Evolutionary conservation across 495 filamentous ascomycete species (phyloP).

Genomic region (Aspergillus bridgeri): DNA sequence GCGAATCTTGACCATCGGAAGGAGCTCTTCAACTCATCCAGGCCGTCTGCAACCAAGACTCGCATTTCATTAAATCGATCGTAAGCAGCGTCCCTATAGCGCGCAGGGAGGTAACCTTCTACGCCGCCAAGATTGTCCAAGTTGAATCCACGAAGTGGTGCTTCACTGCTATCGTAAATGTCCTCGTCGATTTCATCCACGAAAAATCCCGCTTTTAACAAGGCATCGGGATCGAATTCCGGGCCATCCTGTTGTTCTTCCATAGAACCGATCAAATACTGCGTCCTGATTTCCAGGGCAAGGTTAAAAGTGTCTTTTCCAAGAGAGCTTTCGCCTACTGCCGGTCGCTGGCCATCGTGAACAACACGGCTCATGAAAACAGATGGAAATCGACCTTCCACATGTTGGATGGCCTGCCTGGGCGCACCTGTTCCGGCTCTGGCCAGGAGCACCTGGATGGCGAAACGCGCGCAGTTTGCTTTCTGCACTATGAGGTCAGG

Average conservation of each 20-base stretch:
- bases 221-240: constrained; percentile 23
- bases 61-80: constrained; percentile 34
- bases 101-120: constrained; percentile 32
- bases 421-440: constrained; percentile 14
- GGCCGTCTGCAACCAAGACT: constrained; percentile 14
- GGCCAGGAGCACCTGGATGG: constrained; percentile 29
- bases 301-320: constrained; percentile 32
- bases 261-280: constrained; percentile 31
- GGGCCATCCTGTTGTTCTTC: constrained; percentile 26
- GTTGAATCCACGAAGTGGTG: constrained; percentile 34
- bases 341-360: background rate
- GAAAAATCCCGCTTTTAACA: constrained; percentile 30
- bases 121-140: constrained; percentile 24
- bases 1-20: constrained; percentile 35
- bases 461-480: constrained; percentile 41
- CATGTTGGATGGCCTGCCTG: constrained; percentile 22
- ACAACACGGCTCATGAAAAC: constrained; percentile 30
- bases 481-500: constrained; percentile 29
- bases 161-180: constrained; percentile 8
- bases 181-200: constrained; percentile 17
- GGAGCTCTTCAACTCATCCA: constrained; percentile 19
- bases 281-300: constrained; percentile 40
- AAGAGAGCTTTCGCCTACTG: constrained; percentile 27
- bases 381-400: constrained; percentile 32
- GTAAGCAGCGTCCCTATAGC: constrained; percentile 26